Evolutionary conservation across 208 protist species (phyloP), one percentile per base, ranked within the genome.

Genomic region (Trypanosoma rangeli): DNA sequence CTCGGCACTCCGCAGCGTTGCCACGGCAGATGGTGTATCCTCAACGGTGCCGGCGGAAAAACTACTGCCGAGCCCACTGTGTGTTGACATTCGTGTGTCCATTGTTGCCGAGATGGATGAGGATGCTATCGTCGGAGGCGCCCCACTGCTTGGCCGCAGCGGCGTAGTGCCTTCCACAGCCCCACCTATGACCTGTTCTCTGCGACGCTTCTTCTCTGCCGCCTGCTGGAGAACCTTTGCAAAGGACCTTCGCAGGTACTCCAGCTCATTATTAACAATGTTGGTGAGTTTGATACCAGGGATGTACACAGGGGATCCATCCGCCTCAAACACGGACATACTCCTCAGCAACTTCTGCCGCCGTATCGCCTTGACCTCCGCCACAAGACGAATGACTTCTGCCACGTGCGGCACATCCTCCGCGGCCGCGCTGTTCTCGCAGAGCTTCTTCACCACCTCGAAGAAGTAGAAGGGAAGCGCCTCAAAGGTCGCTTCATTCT

Each of bases 391-490:
- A 42, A 92, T 59, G 16, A 92, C 87, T 67, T 95, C 85, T 4
- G 82, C 80, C 0, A 82, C 81, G 31, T 80, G 72, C 1, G 89
- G 85, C 20, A 93, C 70, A 58, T 88, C 79, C 52, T 87, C 81
- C 29, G 65, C 72, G 29, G 75, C 77, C 4, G 62, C 60, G 50
- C 48, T 70, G 35, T 67, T 60, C 61, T 82, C 72, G 56, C 70
- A 80, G 37, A 89, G 53, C 18, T 74, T 57, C 68, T 94, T 93
- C 0, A 85, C 86, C 10, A 93, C 68, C 60, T 96, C 91, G 65
- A 90, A 96, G 69, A 96, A 96, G 74, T 92, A 93, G 57, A 94
- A 96, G 10, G 88, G 91, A 26, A 96, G 65, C 7, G 78, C 68
- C 64, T 90, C 82, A 68, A 96, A 96, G n/a, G 72, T 83, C 12